A percentile compares a stretch with the other conserved stretches of the same genome.
phyloP scores from a whole-genome alignment of 169 alveolate species.

The Plasmodium adleri region DNA sequence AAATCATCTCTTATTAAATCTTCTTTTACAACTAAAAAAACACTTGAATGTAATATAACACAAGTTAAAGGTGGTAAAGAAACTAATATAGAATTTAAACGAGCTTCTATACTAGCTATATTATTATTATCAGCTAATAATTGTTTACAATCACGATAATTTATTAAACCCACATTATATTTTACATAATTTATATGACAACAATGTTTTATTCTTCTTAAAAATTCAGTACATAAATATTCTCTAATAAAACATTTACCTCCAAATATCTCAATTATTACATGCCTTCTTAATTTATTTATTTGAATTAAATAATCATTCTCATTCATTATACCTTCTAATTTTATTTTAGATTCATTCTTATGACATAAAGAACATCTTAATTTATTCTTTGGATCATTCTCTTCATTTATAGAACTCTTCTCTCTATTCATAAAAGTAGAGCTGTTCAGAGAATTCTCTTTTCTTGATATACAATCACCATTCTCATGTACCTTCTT shows the following conservation, averaged over 20 bases:
- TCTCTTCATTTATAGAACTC: constrained; percentile 28
- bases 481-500: constrained; percentile 14
- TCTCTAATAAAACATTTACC: constrained; percentile 73
- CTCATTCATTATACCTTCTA: constrained; percentile 65
- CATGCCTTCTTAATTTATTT: constrained; percentile 72
- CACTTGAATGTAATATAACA: constrained; percentile 80
- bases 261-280: constrained; percentile 65
- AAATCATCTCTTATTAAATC: constrained; percentile 83
- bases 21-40: constrained; percentile 83
- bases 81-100: constrained; percentile 87
- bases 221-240: constrained; percentile 71
- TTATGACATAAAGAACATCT: constrained; percentile 37
- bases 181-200: constrained; percentile 70
- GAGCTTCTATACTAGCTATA: constrained; percentile 87
- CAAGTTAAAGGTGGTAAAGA: constrained; percentile 84
- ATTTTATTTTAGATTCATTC: constrained; percentile 52
- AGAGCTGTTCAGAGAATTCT: constrained; percentile 11
- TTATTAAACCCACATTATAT: constrained; percentile 83
- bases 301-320: constrained; percentile 64
- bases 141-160: constrained; percentile 89
- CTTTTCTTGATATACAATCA: constrained; percentile 19
- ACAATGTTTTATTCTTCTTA: constrained; percentile 69
- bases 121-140: constrained; percentile 87
- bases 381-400: constrained; percentile 35
- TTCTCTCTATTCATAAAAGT: constrained; percentile 32